Evolutionary conservation across 1,284 basidiomycete species (phyloP), one percentile per base, ranked within the genome.

Genomic region (Naganishia liquefaciens): DNA sequence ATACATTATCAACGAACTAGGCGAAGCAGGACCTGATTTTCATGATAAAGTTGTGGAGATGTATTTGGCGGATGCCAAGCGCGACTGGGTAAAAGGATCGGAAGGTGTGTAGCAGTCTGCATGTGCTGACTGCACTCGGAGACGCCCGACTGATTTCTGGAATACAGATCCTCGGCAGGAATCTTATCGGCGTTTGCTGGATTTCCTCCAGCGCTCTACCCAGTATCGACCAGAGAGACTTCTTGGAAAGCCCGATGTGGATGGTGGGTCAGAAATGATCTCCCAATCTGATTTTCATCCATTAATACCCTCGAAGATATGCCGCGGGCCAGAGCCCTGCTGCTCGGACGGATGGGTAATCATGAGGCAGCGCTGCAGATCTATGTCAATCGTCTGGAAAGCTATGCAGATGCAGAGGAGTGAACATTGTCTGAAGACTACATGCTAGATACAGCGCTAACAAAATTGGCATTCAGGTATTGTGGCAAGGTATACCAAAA

Each of bases 301-400:
- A 40, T 53, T 61, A 17, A 54, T 23, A 54, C 68, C 49, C 40
- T 37, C 3, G 69, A 74, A 88, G 91, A 91, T 69, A 81, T 93
- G 54, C 90, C 85, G 66, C 90, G 95, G 75, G 91, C 91, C 1
- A 86, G 93, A 43, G 95, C 96, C 0, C 86, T 95, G 63, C 82
- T 99, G 3, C 81, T 98, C 4, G 96, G 95, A 3, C 85, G 90
- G 23, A 83, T 98, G 66, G 92, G 91, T 0, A 87, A 91, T 66
- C 93, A 99, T 72, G 91, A 95, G 70, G 90, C 88, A 66, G 95
- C 95, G 0, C 84, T 99, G 27, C 88, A 91, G 73, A 85, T 96
- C 28, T 98, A 98, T 75, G 93, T 94, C 0, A 89, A 95, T 73
- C 85, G 86, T 50, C 81, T 97, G 30, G 83, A 87, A 40, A 90